Conservation (phyloP, 2,329 filamentous ascomycete genomes). For the Diaporthe capsici region DNA sequence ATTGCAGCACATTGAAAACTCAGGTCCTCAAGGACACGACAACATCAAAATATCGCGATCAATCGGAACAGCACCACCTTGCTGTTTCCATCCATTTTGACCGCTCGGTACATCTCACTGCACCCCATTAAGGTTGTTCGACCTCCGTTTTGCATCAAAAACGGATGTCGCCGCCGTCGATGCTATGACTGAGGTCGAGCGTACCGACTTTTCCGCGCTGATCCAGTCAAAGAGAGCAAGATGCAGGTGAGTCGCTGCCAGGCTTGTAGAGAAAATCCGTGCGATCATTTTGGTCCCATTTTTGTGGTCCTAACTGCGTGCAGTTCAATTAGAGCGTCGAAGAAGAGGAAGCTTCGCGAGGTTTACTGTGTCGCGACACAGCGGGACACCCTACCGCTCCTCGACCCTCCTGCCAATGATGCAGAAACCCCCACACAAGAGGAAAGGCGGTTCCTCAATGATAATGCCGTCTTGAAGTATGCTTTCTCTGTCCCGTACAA, state of each 20-base stretch:
- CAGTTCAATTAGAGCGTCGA: conserved; percentile 83
- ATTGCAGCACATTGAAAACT: conserved; percentile 39
- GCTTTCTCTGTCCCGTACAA: conserved; percentile 50
- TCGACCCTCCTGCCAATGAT: conserved; percentile 70
- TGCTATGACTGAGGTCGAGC: conserved; percentile 81
- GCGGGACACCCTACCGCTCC: conserved; percentile 71
- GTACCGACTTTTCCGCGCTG: conserved; percentile 75
- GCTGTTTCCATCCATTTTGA: conserved; percentile 54
- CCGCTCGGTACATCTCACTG: conserved; percentile 50
- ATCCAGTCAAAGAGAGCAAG: conserved; percentile 76
- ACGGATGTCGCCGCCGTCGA: conserved; percentile 78
- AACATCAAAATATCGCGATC: conserved; percentile 43
- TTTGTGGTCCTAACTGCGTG: conserved; percentile 59
- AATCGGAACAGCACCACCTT: conserved; percentile 53
- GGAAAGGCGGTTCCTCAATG: conserved; percentile 70
- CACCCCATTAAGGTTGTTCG: conserved; percentile 52
- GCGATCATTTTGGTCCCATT: conserved; percentile 62
- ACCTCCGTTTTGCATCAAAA: conserved; percentile 73
- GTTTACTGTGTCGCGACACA: conserved; percentile 85
- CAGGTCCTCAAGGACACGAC: conserved; percentile 38
- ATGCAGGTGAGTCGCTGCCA: conserved; percentile 67
- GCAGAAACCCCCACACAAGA: conserved; percentile 65
- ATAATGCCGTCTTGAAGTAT: conserved; percentile 72
- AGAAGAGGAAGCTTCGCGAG: conserved; percentile 92
- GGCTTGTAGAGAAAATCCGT: conserved; percentile 63